Percentiles rank a stretch among this genome's conserved stretches.
Conservation (phyloP, 2,329 filamentous ascomycete genomes). For the Triangularia setosa region DNA sequence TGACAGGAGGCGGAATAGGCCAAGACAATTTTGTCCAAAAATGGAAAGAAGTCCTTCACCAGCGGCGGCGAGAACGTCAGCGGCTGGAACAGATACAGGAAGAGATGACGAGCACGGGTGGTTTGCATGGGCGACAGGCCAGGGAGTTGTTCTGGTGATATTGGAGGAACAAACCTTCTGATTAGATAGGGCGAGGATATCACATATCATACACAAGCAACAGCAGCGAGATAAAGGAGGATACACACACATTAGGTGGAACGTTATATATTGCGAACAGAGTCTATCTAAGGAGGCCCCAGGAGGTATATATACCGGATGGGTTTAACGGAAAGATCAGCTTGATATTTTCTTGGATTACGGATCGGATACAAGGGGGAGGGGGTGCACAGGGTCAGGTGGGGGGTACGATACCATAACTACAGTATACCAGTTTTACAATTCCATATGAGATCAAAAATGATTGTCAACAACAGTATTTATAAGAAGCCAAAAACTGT, state of each 20-base stretch:
- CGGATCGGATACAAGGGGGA: neutral
- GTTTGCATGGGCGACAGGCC: slow-evolving; percentile 25
- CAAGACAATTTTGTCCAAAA: slow-evolving; percentile 30
- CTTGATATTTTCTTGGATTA: neutral
- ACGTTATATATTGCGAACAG: neutral
- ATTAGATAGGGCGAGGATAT: neutral
- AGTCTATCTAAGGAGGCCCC: neutral
- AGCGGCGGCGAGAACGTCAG: slow-evolving; percentile 24
- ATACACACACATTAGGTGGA: neutral
- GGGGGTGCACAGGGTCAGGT: neutral
- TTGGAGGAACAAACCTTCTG: neutral
- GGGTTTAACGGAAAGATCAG: neutral
- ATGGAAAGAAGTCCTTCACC: slow-evolving; percentile 30
- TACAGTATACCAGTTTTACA: neutral
- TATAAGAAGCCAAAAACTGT: neutral
- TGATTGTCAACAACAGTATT: too few species aligned
- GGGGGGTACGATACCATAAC: neutral
- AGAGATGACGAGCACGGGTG: slow-evolving; percentile 26
- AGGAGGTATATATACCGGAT: neutral
- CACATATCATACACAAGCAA: neutral
- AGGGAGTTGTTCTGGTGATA: slow-evolving; percentile 21
- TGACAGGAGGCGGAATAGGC: slow-evolving; percentile 15
- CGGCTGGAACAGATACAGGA: slow-evolving; percentile 26
- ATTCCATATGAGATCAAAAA: neutral
- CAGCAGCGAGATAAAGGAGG: neutral